Conservation (phyloP, 768 basidiomycete species). For the Psilocybe cyanescens region DNA sequence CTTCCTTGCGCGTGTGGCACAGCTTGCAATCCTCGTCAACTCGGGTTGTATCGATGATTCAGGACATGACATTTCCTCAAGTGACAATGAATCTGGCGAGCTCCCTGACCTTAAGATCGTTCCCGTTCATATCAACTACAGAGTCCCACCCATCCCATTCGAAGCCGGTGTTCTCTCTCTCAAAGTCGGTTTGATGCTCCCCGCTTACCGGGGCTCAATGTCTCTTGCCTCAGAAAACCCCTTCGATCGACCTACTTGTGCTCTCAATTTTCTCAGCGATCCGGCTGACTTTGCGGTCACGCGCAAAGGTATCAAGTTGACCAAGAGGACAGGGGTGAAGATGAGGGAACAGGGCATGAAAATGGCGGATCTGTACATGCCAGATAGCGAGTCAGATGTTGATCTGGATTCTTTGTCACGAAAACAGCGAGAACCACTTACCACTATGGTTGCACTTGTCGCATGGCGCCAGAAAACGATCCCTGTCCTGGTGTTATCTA, state of each 20-base stretch:
- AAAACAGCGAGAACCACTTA: background rate
- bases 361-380: too few species aligned
- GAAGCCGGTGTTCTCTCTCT: too few species aligned
- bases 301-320: background rate
- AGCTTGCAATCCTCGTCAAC: too few species aligned
- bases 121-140: too few species aligned
- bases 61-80: too few species aligned
- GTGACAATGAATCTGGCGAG: too few species aligned
- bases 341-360: background rate
- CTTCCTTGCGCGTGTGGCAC: too few species aligned
- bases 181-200: too few species aligned
- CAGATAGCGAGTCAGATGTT: too few species aligned
- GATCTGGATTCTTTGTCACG: background rate
- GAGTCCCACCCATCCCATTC: too few species aligned
- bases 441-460: background rate
- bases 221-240: background rate
- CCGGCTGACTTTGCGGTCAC: background rate
- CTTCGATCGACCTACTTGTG: background rate
- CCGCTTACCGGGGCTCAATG: background rate
- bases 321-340: background rate
- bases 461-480: constrained; percentile 3
- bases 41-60: too few species aligned
- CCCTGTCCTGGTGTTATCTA: background rate
- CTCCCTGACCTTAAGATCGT: too few species aligned
- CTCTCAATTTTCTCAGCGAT: background rate